Percentiles rank a stretch among this genome's conserved stretches.
These are phyloP conservation scores for Blastobotrys ciferrii DNA, from an alignment of 1,139 yeast genomes.

Conservation along the genomic window DNA sequence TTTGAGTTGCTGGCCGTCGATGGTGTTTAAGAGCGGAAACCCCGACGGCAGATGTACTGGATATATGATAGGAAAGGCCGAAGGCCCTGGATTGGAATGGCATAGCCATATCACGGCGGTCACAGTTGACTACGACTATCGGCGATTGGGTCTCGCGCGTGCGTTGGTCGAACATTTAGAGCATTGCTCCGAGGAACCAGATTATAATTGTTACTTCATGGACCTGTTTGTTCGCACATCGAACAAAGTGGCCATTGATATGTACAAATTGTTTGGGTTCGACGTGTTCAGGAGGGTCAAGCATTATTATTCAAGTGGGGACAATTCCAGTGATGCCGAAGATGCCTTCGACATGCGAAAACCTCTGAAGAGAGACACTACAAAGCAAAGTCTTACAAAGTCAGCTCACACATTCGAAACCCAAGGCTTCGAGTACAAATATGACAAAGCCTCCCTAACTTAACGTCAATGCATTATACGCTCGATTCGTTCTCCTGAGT, in stretches of 20 bases:
- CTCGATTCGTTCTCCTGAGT: not conserved
- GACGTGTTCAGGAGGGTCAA: slow-evolving; percentile 80
- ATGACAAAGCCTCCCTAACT: slow-evolving; percentile 22
- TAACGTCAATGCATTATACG: not conserved
- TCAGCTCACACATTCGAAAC: slow-evolving; percentile 29
- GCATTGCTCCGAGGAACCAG: slow-evolving; percentile 57
- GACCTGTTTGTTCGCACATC: slow-evolving; percentile 90
- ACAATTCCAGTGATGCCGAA: slow-evolving; percentile 57
- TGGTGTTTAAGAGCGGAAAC: slow-evolving; percentile 74
- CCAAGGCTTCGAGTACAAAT: slow-evolving; percentile 25
- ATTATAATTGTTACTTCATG: slow-evolving; percentile 67
- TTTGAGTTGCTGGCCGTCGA: slow-evolving; percentile 80
- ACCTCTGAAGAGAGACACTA: slow-evolving; percentile 55
- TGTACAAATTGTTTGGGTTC: slow-evolving; percentile 86
- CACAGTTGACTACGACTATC: slow-evolving; percentile 76
- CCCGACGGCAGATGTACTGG: slow-evolving; percentile 33
- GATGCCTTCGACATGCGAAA: slow-evolving; percentile 75
- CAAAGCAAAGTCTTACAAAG: slow-evolving; percentile 33
- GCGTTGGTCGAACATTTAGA: slow-evolving; percentile 72
- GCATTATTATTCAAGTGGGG: slow-evolving; percentile 61
- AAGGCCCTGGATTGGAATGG: slow-evolving; percentile 83
- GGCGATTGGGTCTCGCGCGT: slow-evolving; percentile 79
- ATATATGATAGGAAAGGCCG: slow-evolving; percentile 90
- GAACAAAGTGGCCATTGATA: slow-evolving; percentile 70
- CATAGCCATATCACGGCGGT: slow-evolving; percentile 97